A percentile compares a stretch with the other conserved stretches of the same genome.
These are phyloP conservation scores for Yamadazyma epiphylla DNA, from an alignment of 1,139 yeast genomes.

Conservation along the genomic window DNA sequence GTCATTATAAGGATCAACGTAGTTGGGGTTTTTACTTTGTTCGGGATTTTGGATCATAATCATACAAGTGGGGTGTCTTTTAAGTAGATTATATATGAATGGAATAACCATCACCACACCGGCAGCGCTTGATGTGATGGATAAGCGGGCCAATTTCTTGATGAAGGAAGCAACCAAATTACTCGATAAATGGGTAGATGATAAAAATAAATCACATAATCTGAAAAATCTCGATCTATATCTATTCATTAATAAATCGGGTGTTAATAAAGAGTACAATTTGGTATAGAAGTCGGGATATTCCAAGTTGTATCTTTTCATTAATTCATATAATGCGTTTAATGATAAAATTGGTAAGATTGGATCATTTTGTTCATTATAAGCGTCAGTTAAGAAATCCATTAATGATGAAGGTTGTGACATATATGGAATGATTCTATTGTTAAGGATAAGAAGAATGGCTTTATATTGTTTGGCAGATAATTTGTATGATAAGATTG, in stretches of 20 bases:
- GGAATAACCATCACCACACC: slow-evolving; percentile 87
- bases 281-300: slow-evolving; percentile 88
- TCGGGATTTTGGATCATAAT: slow-evolving; percentile 63
- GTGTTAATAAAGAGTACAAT: slow-evolving; percentile 75
- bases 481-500: slow-evolving; percentile 47
- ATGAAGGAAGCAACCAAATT: slow-evolving; percentile 84
- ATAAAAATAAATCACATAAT: slow-evolving; percentile 75
- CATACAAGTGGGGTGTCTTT: slow-evolving; percentile 94
- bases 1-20: slow-evolving; percentile 65
- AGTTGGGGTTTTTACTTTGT: slow-evolving; percentile 20
- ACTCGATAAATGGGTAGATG: slow-evolving; percentile 86
- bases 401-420: slow-evolving; percentile 76
- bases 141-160: slow-evolving; percentile 71
- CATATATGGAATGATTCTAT: slow-evolving; percentile 78
- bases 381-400: slow-evolving; percentile 92
- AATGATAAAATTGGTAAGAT: slow-evolving; percentile 76
- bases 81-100: slow-evolving; percentile 83
- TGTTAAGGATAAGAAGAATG: slow-evolving; percentile 68
- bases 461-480: slow-evolving; percentile 64
- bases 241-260: slow-evolving; percentile 69
- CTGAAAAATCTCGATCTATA: slow-evolving; percentile 88
- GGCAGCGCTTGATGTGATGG: slow-evolving; percentile 81
- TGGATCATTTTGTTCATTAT: slow-evolving; percentile 57
- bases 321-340: slow-evolving; percentile 83
- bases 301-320: slow-evolving; percentile 79